Evolutionary conservation across 1,139 yeast genomes (phyloP).

Genomic region (Magnusiomyces fungicola): DNA sequence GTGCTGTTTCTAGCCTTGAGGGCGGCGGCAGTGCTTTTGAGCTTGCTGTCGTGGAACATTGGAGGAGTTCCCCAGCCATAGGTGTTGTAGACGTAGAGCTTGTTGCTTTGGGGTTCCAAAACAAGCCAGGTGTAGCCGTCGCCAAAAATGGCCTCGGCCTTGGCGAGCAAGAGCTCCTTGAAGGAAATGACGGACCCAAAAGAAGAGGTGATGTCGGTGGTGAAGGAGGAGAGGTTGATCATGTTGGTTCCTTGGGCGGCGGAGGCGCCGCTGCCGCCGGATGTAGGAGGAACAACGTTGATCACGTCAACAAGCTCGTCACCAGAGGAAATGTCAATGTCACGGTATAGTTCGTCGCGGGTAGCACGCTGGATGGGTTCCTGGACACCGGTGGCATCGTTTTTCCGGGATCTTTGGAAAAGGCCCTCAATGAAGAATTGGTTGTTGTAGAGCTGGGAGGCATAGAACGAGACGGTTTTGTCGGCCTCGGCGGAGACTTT

Average conservation of each 20-base stretch:
- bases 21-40: background rate
- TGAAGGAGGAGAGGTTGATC: slow-evolving; percentile 13
- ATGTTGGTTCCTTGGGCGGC: slow-evolving; percentile 10
- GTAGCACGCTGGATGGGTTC: slow-evolving; percentile 6
- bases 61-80: slow-evolving; percentile 88
- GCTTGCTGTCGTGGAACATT: slow-evolving; percentile 36
- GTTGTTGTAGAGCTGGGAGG: slow-evolving; percentile 87
- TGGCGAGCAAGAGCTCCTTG: slow-evolving; percentile 47
- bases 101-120: slow-evolving; percentile 43
- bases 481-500: too few species aligned
- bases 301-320: slow-evolving; percentile 4
- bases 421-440: slow-evolving; percentile 65
- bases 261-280: slow-evolving; percentile 5
- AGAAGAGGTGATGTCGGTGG: slow-evolving; percentile 26
- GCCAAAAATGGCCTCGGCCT: slow-evolving; percentile 56
- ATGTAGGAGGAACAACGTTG: slow-evolving; percentile 20
- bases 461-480: slow-evolving; percentile 51
- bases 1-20: background rate
- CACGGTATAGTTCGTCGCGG: slow-evolving; percentile 2
- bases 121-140: slow-evolving; percentile 89
- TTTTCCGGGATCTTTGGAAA: slow-evolving; percentile 7
- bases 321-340: slow-evolving; percentile 5
- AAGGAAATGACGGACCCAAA: slow-evolving; percentile 44
- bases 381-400: slow-evolving; percentile 14
- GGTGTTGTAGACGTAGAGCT: slow-evolving; percentile 56